Evolutionary conservation across 169 alveolate species (phyloP).

Genomic region (Cryptosporidium viatorum): DNA sequence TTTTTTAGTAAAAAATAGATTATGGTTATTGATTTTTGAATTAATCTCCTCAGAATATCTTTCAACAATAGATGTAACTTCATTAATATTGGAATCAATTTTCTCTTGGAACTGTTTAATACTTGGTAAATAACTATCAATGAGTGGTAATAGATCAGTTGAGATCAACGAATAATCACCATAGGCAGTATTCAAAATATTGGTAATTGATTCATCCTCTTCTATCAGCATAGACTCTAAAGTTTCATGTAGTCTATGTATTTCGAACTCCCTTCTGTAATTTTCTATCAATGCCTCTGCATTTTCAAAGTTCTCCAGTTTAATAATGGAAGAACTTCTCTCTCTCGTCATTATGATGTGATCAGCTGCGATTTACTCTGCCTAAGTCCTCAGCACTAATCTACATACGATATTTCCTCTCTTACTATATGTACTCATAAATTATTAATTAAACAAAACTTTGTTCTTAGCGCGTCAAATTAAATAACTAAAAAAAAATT

Average conservation of each 20-base stretch:
- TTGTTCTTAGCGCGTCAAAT: not conserved
- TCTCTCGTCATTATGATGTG: slow-evolving; percentile 4
- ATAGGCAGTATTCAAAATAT: slow-evolving; percentile 36
- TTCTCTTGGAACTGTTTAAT: slow-evolving; percentile 51
- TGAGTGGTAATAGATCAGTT: slow-evolving; percentile 54
- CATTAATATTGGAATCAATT: slow-evolving; percentile 9
- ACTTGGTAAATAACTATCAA: slow-evolving; percentile 58
- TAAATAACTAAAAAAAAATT: not conserved
- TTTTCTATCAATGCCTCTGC: slow-evolving; percentile 56
- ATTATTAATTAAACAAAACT: not conserved
- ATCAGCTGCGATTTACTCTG: not conserved
- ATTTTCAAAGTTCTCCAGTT: slow-evolving; percentile 27
- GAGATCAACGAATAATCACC: slow-evolving; percentile 39
- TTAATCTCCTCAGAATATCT: slow-evolving; percentile 1
- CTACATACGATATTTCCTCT: not conserved
- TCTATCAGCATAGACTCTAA: slow-evolving; percentile 24
- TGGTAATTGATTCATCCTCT: slow-evolving; percentile 42
- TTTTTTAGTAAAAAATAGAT: slow-evolving; percentile 2
- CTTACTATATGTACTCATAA: not conserved
- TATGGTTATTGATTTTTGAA: slow-evolving; percentile 18
- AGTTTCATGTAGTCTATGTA: slow-evolving; percentile 57
- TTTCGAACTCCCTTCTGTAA: slow-evolving; percentile 49
- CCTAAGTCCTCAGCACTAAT: not conserved
- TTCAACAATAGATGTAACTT: slow-evolving; percentile 30
- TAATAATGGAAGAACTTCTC: slow-evolving; percentile 1